Base-by-base conservation (phyloP, 2,329 filamentous ascomycete genomes). In the Stemphylium lycopersici region DNA sequence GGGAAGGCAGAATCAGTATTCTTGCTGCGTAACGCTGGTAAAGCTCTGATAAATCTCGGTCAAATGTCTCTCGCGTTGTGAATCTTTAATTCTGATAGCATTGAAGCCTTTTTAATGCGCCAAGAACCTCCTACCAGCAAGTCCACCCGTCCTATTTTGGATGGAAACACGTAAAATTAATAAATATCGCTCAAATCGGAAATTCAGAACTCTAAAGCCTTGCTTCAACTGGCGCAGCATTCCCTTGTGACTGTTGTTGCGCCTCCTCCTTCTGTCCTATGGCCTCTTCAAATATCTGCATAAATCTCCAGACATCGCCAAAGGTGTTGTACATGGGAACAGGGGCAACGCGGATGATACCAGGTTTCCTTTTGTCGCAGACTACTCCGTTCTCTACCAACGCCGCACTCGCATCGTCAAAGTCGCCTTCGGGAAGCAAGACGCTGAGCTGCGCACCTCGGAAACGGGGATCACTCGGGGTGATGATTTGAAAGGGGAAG, bases 261-360 rank as follows among this genome's bases (percentile, higher is more conserved):
- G 31, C 42, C 24, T 51, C 31, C 13, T 32, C 40, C 24, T 55
- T 61, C 36, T 56, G 53, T 5, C 52, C 39, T 44, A 70, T 46
- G 43, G 81, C 83, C 26, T 71, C 59, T 26, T 77, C 67, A 56
- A 87, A 85, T 5, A 84, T 77, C 41, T 77, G 48, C 63, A 72
- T 67, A 52, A 73, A 73, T 36, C 62, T 61, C 49, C 66, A 68
- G 11, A 92, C 88, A 66, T 96, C 92, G 46, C 82, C 80, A 70
- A 90, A 96, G 0, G 84, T 86, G 67, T 93, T 93, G 75, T 96
- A 96, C 63, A 96, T 73, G 6, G 92, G 91, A 37, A 89, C 89
- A 1, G 92, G 91, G 4, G 92, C 90, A 1, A 96, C 88, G 1
- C 92, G 82, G 48, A 96, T 89, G 18, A 96, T 91, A 66, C 92